These are phyloP conservation scores for Yamadazyma taylorii DNA, from an alignment of 1,139 yeast genomes.

Conservation along the genomic window DNA sequence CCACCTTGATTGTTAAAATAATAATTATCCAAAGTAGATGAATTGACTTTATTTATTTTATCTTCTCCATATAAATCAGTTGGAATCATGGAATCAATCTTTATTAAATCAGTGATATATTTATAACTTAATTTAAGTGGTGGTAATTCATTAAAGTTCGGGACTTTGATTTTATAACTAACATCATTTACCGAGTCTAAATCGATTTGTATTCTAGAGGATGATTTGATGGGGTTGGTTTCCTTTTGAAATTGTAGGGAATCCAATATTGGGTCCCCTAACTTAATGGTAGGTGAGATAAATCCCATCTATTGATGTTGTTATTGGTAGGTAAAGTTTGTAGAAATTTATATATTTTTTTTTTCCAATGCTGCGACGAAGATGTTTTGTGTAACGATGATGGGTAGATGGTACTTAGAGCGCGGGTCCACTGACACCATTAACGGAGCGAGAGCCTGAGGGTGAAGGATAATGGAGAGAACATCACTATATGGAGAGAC, in stretches of 20 bases:
- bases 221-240: constrained; percentile 28
- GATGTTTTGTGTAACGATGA: neutral
- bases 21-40: constrained; percentile 43
- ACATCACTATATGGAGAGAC: too few relatives aligned
- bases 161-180: constrained; percentile 45
- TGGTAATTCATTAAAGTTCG: constrained; percentile 44
- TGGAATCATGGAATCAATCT: constrained; percentile 48
- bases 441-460: too few relatives aligned
- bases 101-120: constrained; percentile 45
- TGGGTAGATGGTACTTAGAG: too few relatives aligned
- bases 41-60: constrained; percentile 35
- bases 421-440: too few relatives aligned
- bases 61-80: constrained; percentile 44
- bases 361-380: constrained; percentile 1
- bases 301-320: constrained; percentile 11
- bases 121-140: constrained; percentile 46
- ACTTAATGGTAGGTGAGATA: constrained; percentile 37
- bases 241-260: constrained; percentile 37
- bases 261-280: constrained; percentile 31
- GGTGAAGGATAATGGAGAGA: too few relatives aligned
- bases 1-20: constrained; percentile 38
- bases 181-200: constrained; percentile 42
- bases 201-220: constrained; percentile 39
- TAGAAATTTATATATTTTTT: constrained; percentile 10
- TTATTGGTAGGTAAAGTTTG: neutral